Evolutionary conservation across 352 stramenopile genomes (phyloP), one percentile per base, ranked within the genome.

Genomic region (Pythium diclinum): DNA sequence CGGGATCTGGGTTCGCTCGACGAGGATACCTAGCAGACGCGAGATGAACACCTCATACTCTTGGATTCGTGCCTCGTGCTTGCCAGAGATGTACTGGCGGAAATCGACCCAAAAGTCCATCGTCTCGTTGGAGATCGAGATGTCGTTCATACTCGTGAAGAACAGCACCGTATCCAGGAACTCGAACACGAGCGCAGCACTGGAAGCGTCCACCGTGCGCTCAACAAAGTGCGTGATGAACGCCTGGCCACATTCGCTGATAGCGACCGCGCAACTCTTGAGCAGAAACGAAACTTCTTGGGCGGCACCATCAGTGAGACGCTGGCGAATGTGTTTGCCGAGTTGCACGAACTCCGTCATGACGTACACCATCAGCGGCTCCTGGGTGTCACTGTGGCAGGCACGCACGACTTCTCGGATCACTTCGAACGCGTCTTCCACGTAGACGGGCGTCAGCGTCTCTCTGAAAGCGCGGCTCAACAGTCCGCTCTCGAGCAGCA

Each of bases 51-150:
- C 67, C 55, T 91, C 82, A 59, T 91, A 92, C 11, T 78, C 76
- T 36, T 67, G 56, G 68, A 90, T 89, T 23, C 80, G 80, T n/a
- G 76, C 49, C 40, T 93, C 83, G 59, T 93, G 69, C 61, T 93
- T 93, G 40, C 85, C 85, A 9, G 79, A 90, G 33, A 93, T 68
- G 58, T 93, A 93, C 9, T 65, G 52, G 28, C 83, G 76, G 36
- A 93, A 92, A 38, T 88, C 76, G 65, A 93, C 88, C 85, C 85
- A 93, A 32, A 93, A 93, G 10, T 85, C 76, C 81, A 91, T 93
- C 19, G 81, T 93, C 61, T 86, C 81, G 51, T 91, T 91, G 6
- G 85, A 91, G 17, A 85, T 76, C 8, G 86, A 65, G 30, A 93
- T 65, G 57, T 91, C 76, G 52, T 81, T 77, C 28, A 88, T 36